Evolutionary conservation across 2,329 filamentous ascomycete species (phyloP), one percentile per base, ranked within the genome.

Genomic region (Cadophora luteo-olivacea): DNA sequence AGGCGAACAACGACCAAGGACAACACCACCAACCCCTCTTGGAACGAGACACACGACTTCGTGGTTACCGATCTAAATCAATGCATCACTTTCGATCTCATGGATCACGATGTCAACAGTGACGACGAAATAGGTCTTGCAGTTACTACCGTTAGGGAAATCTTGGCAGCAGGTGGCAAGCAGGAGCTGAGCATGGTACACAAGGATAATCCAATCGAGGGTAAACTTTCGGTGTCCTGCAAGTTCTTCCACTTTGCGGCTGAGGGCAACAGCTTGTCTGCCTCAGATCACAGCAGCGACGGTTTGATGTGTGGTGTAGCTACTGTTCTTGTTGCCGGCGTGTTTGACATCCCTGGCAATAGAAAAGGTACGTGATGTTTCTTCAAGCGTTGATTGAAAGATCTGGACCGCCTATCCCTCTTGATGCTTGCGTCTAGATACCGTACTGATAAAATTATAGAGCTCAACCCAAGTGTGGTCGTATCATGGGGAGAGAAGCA

Each of bases 31-130:
- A 67, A 36, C 29, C 68, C 68, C 16, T 24, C 45, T 11, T 69
- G 68, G 64, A 57, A 65, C 19, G 68, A 69, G 55, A 55, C 36
- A 19, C 68, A 69, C 62, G 68, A 69, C 16, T 69, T 69, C 25
- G 48, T 69, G 4, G 68, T 69, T 19, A 62, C 68, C 25, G 68
- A 69, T 67, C 64, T 67, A 12, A 49, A 69, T 32, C 68, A 69
- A 29, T 64, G 64, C 61, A 69, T 69, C 29, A 67, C 49, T n/a
- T 8, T 69, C 16, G 61, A 69, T 36, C 16, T 69, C 11, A 25
- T 25, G 22, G 68, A 69, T 63, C 29, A 69, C 7, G 68, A 69
- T 32, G 61, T 69, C 32, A 55, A 49, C 7, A 54, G 45, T n/a
- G 68, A 69, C 22, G 68, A 69, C 33, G 29, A 65, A 33, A 58